Percentiles rank a stretch among this genome's conserved stretches.
Conservation (phyloP, 1,284 basidiomycete genomes). For the Bondarzewia mesenterica region DNA sequence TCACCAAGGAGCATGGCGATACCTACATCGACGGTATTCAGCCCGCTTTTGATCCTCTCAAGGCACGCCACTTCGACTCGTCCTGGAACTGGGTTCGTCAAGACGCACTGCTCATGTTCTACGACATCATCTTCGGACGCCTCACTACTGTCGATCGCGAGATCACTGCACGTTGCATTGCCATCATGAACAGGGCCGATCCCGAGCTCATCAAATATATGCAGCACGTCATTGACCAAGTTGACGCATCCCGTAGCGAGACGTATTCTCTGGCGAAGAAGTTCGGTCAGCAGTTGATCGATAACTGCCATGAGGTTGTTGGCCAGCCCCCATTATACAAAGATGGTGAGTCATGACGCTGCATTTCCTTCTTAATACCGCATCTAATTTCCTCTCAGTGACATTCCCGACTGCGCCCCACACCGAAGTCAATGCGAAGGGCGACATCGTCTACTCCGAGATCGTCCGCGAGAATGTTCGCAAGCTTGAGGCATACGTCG, state of each 20-base stretch:
- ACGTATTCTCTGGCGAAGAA: slow-evolving; percentile 93
- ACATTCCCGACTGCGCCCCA: slow-evolving; percentile 97
- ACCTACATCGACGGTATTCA: slow-evolving; percentile 91
- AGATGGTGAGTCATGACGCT: slow-evolving; percentile 58
- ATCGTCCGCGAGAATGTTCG: slow-evolving; percentile 93
- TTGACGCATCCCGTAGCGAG: slow-evolving; percentile 78
- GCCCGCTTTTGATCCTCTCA: slow-evolving; percentile 88
- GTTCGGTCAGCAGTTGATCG: slow-evolving; percentile 93
- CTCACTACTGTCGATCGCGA: slow-evolving; percentile 90
- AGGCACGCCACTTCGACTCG: slow-evolving; percentile 96
- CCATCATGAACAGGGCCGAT: slow-evolving; percentile 96
- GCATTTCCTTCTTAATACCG: slow-evolving; percentile 2
- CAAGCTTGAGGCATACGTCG: slow-evolving; percentile 96
- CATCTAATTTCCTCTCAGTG: slow-evolving; percentile 38
- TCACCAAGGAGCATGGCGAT: slow-evolving; percentile 87
- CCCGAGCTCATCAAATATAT: slow-evolving; percentile 86
- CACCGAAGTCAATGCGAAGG: slow-evolving; percentile 88
- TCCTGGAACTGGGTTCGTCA: slow-evolving; percentile 99
- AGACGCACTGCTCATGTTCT: slow-evolving; percentile 92
- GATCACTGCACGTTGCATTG: slow-evolving; percentile 95
- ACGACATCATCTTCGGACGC: slow-evolving; percentile 94
- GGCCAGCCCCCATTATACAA: slow-evolving; percentile 85
- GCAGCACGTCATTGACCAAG: slow-evolving; percentile 90
- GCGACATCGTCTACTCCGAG: slow-evolving; percentile 92
- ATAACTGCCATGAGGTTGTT: slow-evolving; percentile 86